Conservation (phyloP, 495 filamentous ascomycete genomes). For the Darksidea phi region DNA sequence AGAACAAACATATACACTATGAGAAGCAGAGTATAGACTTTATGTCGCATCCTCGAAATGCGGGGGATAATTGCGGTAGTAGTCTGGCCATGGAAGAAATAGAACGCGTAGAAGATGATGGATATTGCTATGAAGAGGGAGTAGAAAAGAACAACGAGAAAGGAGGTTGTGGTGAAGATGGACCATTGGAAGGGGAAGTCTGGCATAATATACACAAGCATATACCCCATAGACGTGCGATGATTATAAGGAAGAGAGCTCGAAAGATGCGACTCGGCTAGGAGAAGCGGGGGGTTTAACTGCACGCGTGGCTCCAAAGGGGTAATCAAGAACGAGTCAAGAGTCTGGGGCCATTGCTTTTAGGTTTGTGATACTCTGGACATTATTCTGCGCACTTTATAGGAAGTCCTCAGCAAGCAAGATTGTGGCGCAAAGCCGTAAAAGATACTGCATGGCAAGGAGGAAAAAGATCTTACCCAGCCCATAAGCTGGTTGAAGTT, state of each 20-base stretch:
- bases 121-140: neutral
- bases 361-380: neutral
- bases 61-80: neutral
- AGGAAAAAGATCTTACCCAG: neutral
- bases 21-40: conserved; percentile 2
- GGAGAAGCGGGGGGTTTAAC: conserved; percentile 1
- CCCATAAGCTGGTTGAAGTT: neutral
- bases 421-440: neutral
- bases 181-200: neutral
- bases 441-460: neutral
- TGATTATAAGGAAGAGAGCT: neutral
- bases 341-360: neutral
- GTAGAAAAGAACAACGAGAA: conserved; percentile 4
- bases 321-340: neutral
- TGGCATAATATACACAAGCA: neutral
- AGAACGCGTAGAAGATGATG: neutral
- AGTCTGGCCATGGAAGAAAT: conserved; percentile 6
- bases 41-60: neutral
- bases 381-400: neutral
- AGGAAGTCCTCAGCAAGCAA: conserved; percentile 8
- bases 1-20: neutral
- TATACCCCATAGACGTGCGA: neutral
- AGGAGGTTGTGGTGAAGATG: neutral
- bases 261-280: conserved; percentile 11
- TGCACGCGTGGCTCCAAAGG: neutral